phyloP scores from a whole-genome alignment of 805 yeast species.

The Zygoascus ofunaensis region DNA sequence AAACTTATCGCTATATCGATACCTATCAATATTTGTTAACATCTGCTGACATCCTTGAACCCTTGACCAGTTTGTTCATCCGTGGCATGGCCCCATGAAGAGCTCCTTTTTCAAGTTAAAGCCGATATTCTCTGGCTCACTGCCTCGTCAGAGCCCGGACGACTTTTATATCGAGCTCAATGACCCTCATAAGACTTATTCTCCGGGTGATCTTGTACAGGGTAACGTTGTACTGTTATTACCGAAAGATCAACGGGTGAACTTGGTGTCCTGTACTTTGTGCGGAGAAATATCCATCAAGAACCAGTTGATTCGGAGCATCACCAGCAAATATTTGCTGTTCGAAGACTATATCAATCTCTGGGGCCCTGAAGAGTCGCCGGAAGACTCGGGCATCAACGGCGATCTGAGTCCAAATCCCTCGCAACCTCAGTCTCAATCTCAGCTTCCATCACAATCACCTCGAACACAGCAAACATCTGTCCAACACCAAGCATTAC shows the following conservation, averaged over 20 bases:
- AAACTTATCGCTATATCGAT: too few species aligned
- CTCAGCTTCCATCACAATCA: too few species aligned
- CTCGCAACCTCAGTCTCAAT: not conserved
- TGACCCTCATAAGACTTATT: slow-evolving; percentile 65
- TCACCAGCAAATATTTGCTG: slow-evolving; percentile 21
- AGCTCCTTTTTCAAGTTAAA: slow-evolving; percentile 3
- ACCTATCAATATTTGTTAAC: too few species aligned
- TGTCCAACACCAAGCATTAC: not conserved
- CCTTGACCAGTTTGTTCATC: too few species aligned
- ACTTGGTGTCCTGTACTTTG: slow-evolving; percentile 19
- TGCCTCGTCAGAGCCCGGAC: slow-evolving; percentile 10
- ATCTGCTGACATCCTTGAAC: too few species aligned
- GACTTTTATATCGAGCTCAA: slow-evolving; percentile 61
- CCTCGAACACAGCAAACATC: not conserved
- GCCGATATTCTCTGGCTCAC: slow-evolving; percentile 2
- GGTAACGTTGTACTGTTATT: slow-evolving; percentile 28
- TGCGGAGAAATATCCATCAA: slow-evolving; percentile 25
- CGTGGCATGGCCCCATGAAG: too few species aligned
- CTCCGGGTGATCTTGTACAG: slow-evolving; percentile 60
- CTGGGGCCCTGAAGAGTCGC: slow-evolving; percentile 16
- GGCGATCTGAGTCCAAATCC: not conserved
- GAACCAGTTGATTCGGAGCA: slow-evolving; percentile 25
- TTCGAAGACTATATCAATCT: slow-evolving; percentile 23
- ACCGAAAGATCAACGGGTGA: slow-evolving; percentile 19
- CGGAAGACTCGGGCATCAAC: not conserved